Evolutionary conservation across 2,329 filamentous ascomycete species (phyloP), one percentile per base, ranked within the genome.

Genomic region (Penicillium capsulatum): DNA sequence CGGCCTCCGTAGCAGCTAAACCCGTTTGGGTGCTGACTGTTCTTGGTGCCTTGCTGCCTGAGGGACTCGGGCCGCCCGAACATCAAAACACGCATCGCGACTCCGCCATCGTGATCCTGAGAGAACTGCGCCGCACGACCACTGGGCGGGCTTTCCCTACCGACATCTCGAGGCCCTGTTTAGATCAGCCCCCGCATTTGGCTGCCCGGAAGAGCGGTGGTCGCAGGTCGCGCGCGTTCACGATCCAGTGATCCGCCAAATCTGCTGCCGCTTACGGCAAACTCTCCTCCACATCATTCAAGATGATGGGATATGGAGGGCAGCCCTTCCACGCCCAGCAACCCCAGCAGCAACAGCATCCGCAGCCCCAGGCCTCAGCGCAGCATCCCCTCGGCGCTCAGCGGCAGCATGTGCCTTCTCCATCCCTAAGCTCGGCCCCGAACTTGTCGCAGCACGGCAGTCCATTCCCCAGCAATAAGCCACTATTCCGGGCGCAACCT

Each of bases 221-320:
- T 47, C 50, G 44, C 43, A 45, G 52, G 50, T 34, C 34, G 48
- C 24, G 40, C 36, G 39, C 20, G 31, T 34, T 30, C 36, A 41
- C 32, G 30, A 36, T 26, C 27, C 22, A 30, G 26, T 22, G 20
- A 45, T 32, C 22, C 36, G 27, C 44, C 29, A 38, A 30, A 44
- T 44, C 31, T 19, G 41, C 36, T 42, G 32, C 44, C 45, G 48
- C 48, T 50, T 38, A 44, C 40, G 40, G 40, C 38, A 34, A 45
- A 45, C 31, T 28, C 35, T 38, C 32, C 24, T 29, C 26, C 34
- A 40, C 36, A 24, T 53, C 38, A 40, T 31, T 42, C 31, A 63
- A 56, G 34, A 64, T 64, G 60, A 64, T 64, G 60, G 57, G 55
- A 36, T 63, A 61, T 51, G 57, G 57, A 36, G 57, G 59, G 38